Base-by-base conservation (phyloP, 352 stramenopile species). In the Globisporangium apiculatum region DNA sequence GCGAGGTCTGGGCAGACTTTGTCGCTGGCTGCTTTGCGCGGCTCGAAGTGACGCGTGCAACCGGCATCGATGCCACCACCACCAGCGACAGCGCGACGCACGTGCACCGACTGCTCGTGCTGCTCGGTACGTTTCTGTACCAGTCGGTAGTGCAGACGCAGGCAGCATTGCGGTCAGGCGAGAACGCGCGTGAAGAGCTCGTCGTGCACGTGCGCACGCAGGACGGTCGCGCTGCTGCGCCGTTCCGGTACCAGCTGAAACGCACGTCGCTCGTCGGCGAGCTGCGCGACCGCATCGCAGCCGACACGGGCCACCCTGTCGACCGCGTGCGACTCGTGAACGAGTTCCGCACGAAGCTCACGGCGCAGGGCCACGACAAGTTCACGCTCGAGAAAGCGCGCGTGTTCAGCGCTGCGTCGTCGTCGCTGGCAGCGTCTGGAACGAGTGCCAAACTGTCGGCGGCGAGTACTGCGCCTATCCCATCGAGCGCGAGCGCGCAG, bases 101-200 rank as follows among this genome's bases (percentile, higher is more conserved):
- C 69, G 60, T 83, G 36, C 60, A 74, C 51, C 75, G 83, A 6
- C 36, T 91, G 35, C 63, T 94, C 2, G 55, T 83, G 5, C 31
- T 95, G 45, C 65, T 95, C n/a, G 84, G 74, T 41, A 93, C 83
- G 15, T 87, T 95, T 65, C 56, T 95, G 11, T 67, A 79, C 37
- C 82, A 93, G 56, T 86, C 73, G 5, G 66, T 79, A 14, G 66
- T 79, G 6, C 71, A 86, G 37, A 58, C 9, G 52, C 58, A 17
- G 42, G n/a, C 9, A 47, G 11, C 42, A 47, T 38, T 37, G 38
- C 17, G 55, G 8, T 40, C 48, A 66, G 24, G 24, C 24, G 24
- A 31, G 24, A 31, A 83, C 64, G 70, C 65, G 2, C 65, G 65
- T 2, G 76, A 89, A 68, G 77, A 84, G 40, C 66, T 90, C 10